Conservation (phyloP, 2,329 filamentous ascomycete genomes). For the Capronia epimyces region DNA sequence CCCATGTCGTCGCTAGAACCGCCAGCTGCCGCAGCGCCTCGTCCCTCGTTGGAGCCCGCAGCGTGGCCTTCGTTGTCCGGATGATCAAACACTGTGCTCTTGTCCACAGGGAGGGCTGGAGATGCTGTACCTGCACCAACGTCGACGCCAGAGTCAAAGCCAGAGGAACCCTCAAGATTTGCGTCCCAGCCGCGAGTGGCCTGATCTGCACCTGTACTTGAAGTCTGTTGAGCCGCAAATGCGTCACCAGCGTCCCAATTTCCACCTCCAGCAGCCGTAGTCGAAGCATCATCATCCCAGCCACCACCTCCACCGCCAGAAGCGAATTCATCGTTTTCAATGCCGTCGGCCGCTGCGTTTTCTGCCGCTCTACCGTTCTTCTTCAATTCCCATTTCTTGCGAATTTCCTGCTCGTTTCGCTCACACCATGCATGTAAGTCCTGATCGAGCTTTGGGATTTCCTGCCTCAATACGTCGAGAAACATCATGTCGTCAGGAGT, state of each 20-base stretch:
- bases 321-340: neutral
- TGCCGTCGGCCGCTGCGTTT: neutral
- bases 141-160: constrained; percentile 7
- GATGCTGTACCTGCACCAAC: neutral
- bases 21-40: neutral
- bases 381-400: constrained; percentile 22
- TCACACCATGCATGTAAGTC: constrained; percentile 23
- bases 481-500: constrained; percentile 20
- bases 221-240: neutral
- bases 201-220: constrained; percentile 1
- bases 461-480: constrained; percentile 14
- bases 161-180: neutral
- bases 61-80: neutral
- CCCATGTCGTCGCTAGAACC: neutral
- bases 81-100: neutral
- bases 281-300: neutral
- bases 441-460: constrained; percentile 15
- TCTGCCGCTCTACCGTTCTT: constrained; percentile 5
- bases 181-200: neutral
- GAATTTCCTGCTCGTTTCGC: constrained; percentile 17
- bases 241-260: neutral
- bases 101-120: neutral
- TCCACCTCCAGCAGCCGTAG: neutral
- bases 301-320: neutral
- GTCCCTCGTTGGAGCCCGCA: neutral